These are phyloP conservation scores for Lactarius vividus DNA, from an alignment of 768 basidiomycete species.

Conservation along the genomic window DNA sequence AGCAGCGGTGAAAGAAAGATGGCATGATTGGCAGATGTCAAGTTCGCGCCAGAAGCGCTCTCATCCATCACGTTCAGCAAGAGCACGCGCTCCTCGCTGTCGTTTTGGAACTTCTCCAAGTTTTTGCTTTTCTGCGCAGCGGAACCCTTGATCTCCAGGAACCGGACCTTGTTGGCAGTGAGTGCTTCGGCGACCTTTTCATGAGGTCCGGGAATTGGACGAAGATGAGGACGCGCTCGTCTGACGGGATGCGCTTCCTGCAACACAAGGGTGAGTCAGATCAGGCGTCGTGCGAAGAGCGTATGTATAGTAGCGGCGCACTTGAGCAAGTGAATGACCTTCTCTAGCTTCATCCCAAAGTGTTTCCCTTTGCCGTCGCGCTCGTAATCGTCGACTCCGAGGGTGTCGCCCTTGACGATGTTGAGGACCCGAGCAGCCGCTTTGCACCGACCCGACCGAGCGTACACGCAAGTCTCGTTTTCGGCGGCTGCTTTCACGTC, in stretches of 20 bases:
- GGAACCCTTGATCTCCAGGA: slow-evolving; percentile 75
- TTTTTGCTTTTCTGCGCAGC: slow-evolving; percentile 76
- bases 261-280: background rate
- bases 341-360: slow-evolving; percentile 80
- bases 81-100: slow-evolving; percentile 70
- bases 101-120: slow-evolving; percentile 82
- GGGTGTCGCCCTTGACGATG: slow-evolving; percentile 73
- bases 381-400: slow-evolving; percentile 75
- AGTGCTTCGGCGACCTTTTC: slow-evolving; percentile 89
- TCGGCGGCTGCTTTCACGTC: slow-evolving; percentile 75
- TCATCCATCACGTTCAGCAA: slow-evolving; percentile 93
- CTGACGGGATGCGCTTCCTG: slow-evolving; percentile 65
- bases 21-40: slow-evolving; percentile 92
- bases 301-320: slow-evolving; percentile 34
- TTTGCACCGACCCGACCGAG: slow-evolving; percentile 63
- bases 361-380: slow-evolving; percentile 72
- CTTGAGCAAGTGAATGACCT: slow-evolving; percentile 74
- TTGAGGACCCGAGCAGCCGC: slow-evolving; percentile 80
- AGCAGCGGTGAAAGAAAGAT: slow-evolving; percentile 93
- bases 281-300: background rate
- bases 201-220: slow-evolving; percentile 96
- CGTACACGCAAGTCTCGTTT: slow-evolving; percentile 78
- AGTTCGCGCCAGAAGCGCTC: slow-evolving; percentile 89
- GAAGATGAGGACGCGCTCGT: slow-evolving; percentile 86
- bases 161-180: slow-evolving; percentile 63